These are phyloP conservation scores for Hippophae tibetana DNA, from an alignment of 306 rosid genomes.

Conservation along the genomic window DNA sequence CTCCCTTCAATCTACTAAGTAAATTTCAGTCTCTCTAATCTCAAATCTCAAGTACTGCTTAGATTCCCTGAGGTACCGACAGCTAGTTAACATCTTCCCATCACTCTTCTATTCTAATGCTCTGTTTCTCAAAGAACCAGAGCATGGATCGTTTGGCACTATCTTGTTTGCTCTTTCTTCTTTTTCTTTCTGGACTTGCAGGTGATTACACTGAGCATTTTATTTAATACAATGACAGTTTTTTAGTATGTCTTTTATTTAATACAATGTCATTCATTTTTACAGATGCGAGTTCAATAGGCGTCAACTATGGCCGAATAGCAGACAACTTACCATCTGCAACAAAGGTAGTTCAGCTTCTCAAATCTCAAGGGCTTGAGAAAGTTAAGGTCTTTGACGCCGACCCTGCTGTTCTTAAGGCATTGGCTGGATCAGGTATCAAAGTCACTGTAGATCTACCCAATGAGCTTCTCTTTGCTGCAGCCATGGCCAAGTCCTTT, in stretches of 20 bases:
- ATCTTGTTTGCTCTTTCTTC: constrained; percentile 14
- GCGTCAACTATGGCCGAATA: constrained; percentile 86
- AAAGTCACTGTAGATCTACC: constrained; percentile 88
- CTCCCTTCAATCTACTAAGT: neutral
- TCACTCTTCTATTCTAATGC: neutral
- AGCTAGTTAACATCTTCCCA: neutral
- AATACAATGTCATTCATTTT: neutral
- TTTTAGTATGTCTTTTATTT: neutral
- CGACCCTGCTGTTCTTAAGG: constrained; percentile 72
- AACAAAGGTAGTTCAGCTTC: constrained; percentile 47
- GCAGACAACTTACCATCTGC: constrained; percentile 89
- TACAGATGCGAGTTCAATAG: constrained; percentile 70
- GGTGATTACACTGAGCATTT: constrained; percentile 19
- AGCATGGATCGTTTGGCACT: constrained; percentile 32
- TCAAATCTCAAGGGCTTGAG: constrained; percentile 48
- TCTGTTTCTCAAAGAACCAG: constrained; percentile 29
- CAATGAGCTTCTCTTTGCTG: constrained; percentile 62
- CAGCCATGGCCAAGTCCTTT: constrained; percentile 51
- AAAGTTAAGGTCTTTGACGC: constrained; percentile 80
- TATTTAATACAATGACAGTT: neutral
- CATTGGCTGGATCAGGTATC: constrained; percentile 60
- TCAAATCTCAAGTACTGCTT: no score
- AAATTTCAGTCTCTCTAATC: no score
- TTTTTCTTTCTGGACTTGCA: constrained; percentile 28
- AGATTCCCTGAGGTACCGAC: no score